These are phyloP conservation scores for Leucaena leucocephala DNA, from an alignment of 306 rosid species.

Conservation along the genomic window DNA sequence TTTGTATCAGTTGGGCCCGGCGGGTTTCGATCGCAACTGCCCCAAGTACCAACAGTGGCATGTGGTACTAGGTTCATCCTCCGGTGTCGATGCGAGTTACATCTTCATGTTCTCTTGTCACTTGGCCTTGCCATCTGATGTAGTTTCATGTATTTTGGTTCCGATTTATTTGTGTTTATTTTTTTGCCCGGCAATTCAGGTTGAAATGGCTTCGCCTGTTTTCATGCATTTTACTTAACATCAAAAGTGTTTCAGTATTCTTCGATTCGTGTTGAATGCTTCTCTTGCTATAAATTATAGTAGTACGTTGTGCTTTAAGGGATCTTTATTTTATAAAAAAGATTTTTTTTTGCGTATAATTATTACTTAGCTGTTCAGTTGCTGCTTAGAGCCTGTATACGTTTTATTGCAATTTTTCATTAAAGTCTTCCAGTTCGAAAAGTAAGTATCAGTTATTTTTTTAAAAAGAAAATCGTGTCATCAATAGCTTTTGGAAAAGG, in stretches of 20 bases:
- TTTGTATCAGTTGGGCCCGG: constrained; percentile 7
- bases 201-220: not conserved
- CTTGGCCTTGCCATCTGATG: not conserved
- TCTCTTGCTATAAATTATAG: not conserved
- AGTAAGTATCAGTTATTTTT: not conserved
- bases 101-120: not conserved
- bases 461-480: not conserved
- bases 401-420: not conserved
- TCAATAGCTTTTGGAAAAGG: not conserved
- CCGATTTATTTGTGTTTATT: not conserved
- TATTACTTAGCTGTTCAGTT: not conserved
- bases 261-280: not conserved
- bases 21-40: not conserved
- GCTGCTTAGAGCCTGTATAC: constrained; percentile 3
- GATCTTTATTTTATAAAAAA: not conserved
- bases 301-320: no score
- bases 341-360: not conserved
- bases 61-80: not conserved
- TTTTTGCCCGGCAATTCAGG: not conserved
- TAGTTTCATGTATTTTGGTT: not conserved
- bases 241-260: not conserved
- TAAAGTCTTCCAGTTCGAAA: not conserved
- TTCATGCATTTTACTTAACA: not conserved
- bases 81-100: not conserved
- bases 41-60: not conserved